Conservation (phyloP, 1,139 yeast species). For the Maudiozyma humilis region DNA sequence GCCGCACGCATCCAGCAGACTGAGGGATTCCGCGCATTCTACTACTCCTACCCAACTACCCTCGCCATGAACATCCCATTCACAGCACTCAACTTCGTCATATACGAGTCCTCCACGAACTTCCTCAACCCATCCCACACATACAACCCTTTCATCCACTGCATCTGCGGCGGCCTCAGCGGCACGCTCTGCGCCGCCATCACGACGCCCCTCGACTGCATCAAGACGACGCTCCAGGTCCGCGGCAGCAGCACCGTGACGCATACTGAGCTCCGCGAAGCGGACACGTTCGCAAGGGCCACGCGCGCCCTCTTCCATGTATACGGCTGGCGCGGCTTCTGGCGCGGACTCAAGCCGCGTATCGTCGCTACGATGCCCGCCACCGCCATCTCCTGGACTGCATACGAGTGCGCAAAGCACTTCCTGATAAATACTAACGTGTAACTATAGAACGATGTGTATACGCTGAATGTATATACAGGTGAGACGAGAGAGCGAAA, state of each 20-base stretch:
- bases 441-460: neutral
- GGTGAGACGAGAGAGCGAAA: neutral
- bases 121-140: constrained; percentile 65
- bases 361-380: constrained; percentile 92
- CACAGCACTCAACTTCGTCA: constrained; percentile 88
- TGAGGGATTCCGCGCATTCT: constrained; percentile 81
- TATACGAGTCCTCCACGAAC: constrained; percentile 76
- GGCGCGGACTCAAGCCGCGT: constrained; percentile 83
- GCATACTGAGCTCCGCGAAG: constrained; percentile 44
- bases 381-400: constrained; percentile 96
- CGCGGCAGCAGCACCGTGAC: constrained; percentile 33
- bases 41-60: constrained; percentile 91
- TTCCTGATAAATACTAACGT: constrained; percentile 12
- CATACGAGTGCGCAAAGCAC: constrained; percentile 88
- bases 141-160: constrained; percentile 86
- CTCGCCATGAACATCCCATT: constrained; percentile 88
- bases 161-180: constrained; percentile 88
- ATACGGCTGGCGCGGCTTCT: constrained; percentile 64
- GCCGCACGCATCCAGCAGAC: constrained; percentile 45
- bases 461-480: neutral
- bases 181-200: constrained; percentile 97
- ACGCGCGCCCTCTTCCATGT: constrained; percentile 55
- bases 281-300: constrained; percentile 66
- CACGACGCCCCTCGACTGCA: constrained; percentile 90
- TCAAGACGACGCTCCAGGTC: constrained; percentile 77